Conservation (phyloP, 352 stramenopile species). For the Peronospora tabacina region DNA sequence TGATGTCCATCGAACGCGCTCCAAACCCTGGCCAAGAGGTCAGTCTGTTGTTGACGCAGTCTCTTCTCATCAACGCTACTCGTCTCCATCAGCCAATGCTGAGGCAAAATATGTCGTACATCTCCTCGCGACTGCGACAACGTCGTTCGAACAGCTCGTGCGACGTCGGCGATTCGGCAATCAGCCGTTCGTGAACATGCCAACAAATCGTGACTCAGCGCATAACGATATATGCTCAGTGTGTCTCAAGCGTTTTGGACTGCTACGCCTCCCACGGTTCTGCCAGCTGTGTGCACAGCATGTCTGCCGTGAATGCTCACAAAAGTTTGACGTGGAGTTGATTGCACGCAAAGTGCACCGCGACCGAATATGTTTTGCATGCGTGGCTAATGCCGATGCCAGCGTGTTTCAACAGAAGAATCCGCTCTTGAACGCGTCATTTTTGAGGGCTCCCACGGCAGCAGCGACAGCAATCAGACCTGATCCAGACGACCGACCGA, state of each 20-base stretch:
- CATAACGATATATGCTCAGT: slow-evolving; percentile 36
- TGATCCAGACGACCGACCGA: slow-evolving; percentile 2
- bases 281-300: slow-evolving; percentile 59
- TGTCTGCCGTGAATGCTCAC: slow-evolving; percentile 55
- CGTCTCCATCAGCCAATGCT: slow-evolving; percentile 13
- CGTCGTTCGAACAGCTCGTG: slow-evolving; percentile 48
- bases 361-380: slow-evolving; percentile 54
- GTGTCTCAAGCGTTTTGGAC: slow-evolving; percentile 42
- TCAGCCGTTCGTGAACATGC: slow-evolving; percentile 40
- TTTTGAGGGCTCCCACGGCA: slow-evolving; percentile 13
- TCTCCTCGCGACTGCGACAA: slow-evolving; percentile 38
- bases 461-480: not conserved
- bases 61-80: slow-evolving; percentile 6
- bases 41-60: not conserved
- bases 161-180: slow-evolving; percentile 48
- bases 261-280: slow-evolving; percentile 47
- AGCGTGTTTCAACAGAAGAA: slow-evolving; percentile 35
- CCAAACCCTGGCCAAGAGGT: slow-evolving; percentile 18
- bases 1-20: not conserved
- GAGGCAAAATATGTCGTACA: slow-evolving; percentile 49
- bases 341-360: slow-evolving; percentile 38
- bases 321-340: slow-evolving; percentile 63
- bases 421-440: slow-evolving; percentile 19
- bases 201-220: slow-evolving; percentile 17
- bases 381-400: slow-evolving; percentile 46